These are phyloP conservation scores for Megacollybia marginata DNA, from an alignment of 768 basidiomycete species.

Conservation along the genomic window DNA sequence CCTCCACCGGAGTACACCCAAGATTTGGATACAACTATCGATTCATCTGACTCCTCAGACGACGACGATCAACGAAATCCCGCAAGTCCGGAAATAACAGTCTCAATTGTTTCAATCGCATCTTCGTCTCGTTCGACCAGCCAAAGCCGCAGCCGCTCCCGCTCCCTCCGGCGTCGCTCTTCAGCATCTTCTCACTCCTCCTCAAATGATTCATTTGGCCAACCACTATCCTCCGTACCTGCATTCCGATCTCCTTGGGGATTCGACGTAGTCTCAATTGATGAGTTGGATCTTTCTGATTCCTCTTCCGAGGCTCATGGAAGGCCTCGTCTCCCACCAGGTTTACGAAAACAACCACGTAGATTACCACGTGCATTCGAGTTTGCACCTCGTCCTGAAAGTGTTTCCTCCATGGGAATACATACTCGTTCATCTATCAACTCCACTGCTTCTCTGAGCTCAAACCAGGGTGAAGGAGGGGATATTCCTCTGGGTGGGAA, in stretches of 20 bases:
- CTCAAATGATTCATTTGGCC: slow-evolving; percentile 48
- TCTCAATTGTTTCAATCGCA: too few relatives aligned
- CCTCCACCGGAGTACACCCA: too few relatives aligned
- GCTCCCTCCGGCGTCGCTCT: neutral
- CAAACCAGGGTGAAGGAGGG: slow-evolving; percentile 20
- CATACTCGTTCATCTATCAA: slow-evolving; percentile 50
- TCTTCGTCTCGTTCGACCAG: too few relatives aligned
- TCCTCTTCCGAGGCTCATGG: slow-evolving; percentile 51
- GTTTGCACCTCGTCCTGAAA: slow-evolving; percentile 65
- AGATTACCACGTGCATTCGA: slow-evolving; percentile 77
- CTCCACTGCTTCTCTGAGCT: slow-evolving; percentile 33
- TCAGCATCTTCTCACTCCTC: slow-evolving; percentile 30
- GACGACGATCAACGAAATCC: too few relatives aligned
- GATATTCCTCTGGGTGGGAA: slow-evolving; percentile 31
- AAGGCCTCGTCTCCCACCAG: slow-evolving; percentile 36
- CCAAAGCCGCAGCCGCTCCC: slow-evolving; percentile 13
- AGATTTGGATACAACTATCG: too few relatives aligned
- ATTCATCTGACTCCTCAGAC: too few relatives aligned
- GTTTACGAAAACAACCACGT: slow-evolving; percentile 47
- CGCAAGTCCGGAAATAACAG: too few relatives aligned
- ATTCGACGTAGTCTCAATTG: slow-evolving; percentile 70
- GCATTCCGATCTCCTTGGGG: slow-evolving; percentile 42
- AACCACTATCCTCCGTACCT: slow-evolving; percentile 27
- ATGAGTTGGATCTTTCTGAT: slow-evolving; percentile 77
- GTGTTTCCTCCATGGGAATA: slow-evolving; percentile 76